phyloP scores from a whole-genome alignment of 768 basidiomycete genomes.

The Collybia mongolica region DNA sequence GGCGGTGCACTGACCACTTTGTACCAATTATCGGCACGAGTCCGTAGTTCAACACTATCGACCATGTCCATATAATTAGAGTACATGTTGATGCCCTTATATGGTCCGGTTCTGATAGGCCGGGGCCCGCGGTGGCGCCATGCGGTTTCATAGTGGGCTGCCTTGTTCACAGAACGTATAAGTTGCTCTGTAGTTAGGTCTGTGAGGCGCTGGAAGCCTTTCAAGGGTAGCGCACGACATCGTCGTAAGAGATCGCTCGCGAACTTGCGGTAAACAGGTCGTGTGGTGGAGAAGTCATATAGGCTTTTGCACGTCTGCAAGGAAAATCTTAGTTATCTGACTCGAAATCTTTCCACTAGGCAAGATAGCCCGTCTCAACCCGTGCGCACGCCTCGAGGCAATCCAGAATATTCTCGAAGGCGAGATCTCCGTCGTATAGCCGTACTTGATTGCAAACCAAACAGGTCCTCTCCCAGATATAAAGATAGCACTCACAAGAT shows the following conservation, averaged over 20 bases:
- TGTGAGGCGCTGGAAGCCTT: conserved; percentile 65
- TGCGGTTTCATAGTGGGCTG: conserved; percentile 56
- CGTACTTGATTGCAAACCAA: background rate
- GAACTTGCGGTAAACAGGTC: conserved; percentile 67
- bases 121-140: conserved; percentile 61
- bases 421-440: background rate
- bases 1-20: conserved; percentile 67
- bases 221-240: conserved; percentile 67
- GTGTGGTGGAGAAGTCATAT: conserved; percentile 58
- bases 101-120: conserved; percentile 37
- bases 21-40: conserved; percentile 48
- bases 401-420: background rate
- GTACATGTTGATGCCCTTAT: conserved; percentile 27
- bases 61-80: conserved; percentile 39
- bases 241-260: conserved; percentile 60
- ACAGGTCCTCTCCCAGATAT: background rate
- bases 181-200: conserved; percentile 65
- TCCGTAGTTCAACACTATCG: conserved; percentile 8
- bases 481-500: conserved; percentile 49
- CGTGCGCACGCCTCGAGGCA: no score
- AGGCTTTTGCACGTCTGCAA: conserved; percentile 63
- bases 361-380: no score
- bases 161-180: conserved; percentile 61
- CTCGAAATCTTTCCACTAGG: background rate
- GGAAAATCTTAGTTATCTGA: conserved; percentile 4